phyloP scores from a whole-genome alignment of 768 basidiomycete genomes.

The Daedalea quercina region DNA sequence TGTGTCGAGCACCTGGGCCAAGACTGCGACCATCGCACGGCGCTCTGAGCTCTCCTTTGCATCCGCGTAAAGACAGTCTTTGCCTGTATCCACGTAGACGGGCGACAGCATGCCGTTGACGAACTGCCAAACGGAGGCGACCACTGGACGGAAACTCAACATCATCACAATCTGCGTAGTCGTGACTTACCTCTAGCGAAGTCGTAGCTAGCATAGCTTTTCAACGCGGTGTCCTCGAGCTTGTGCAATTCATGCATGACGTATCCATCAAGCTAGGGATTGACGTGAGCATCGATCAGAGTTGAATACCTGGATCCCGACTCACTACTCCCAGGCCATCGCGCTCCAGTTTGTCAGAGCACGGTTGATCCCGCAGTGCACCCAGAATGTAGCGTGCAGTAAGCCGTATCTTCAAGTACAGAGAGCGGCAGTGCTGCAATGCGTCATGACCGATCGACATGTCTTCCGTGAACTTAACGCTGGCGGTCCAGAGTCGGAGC shows the following conservation, averaged over 20 bases:
- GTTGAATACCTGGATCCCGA: conserved; percentile 2
- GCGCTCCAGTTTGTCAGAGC: conserved; percentile 31
- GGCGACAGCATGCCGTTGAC: conserved; percentile 82
- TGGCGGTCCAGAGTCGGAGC: conserved; percentile 86
- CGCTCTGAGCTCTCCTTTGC: conserved; percentile 43
- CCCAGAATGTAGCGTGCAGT: conserved; percentile 83
- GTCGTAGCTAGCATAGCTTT: conserved; percentile 66
- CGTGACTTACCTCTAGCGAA: conserved; percentile 68
- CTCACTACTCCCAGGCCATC: conserved; percentile 61
- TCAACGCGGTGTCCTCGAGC: conserved; percentile 60
- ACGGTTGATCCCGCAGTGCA: conserved; percentile 46
- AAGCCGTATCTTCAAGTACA: conserved; percentile 79
- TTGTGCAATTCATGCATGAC: conserved; percentile 78
- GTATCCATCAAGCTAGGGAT: conserved; percentile 68
- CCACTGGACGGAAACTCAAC: conserved; percentile 40
- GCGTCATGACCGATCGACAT: conserved; percentile 78
- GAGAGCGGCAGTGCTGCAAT: conserved; percentile 68
- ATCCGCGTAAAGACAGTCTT: conserved; percentile 85
- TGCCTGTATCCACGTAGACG: conserved; percentile 87
- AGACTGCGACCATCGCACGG: conserved; percentile 58
- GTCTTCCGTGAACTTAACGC: conserved; percentile 85
- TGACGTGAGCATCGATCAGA: neutral
- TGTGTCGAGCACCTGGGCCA: conserved; percentile 63
- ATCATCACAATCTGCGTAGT: neutral
- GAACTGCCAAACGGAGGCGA: conserved; percentile 68